These are phyloP conservation scores for Pugionium dolabratum DNA, from an alignment of 345 rosid genomes.

Conservation along the genomic window DNA sequence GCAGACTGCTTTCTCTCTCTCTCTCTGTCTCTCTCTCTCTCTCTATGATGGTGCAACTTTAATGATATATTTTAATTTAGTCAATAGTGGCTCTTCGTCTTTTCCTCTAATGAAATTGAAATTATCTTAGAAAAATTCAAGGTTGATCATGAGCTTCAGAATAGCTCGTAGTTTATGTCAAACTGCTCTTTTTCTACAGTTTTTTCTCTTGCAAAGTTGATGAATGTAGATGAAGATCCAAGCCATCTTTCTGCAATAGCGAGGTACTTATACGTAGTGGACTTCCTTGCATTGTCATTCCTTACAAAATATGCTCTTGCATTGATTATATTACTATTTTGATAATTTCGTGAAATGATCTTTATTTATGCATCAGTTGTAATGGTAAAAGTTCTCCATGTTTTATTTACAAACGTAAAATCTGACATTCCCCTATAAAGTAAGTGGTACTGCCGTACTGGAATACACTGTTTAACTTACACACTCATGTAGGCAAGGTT, in stretches of 20 bases:
- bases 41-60: too few relatives aligned
- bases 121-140: neutral
- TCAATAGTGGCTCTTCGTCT: too few relatives aligned
- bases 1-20: too few relatives aligned
- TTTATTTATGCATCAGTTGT: neutral
- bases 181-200: conserved; percentile 49
- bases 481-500: conserved; percentile 73
- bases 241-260: conserved; percentile 97
- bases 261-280: conserved; percentile 50
- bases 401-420: neutral
- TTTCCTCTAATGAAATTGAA: too few relatives aligned
- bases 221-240: conserved; percentile 84
- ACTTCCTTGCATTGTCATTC: neutral
- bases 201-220: conserved; percentile 89
- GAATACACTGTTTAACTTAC: conserved; percentile 15
- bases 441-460: neutral
- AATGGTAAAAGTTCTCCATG: neutral
- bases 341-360: neutral
- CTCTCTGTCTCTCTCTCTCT: too few relatives aligned
- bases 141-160: neutral
- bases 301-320: neutral
- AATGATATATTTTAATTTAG: too few relatives aligned
- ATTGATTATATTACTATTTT: neutral
- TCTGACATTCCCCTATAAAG: neutral
- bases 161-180: conserved; percentile 10